These are phyloP conservation scores for Trichoderma afroharzianum DNA, from an alignment of 2,329 filamentous ascomycete species.

Conservation along the genomic window DNA sequence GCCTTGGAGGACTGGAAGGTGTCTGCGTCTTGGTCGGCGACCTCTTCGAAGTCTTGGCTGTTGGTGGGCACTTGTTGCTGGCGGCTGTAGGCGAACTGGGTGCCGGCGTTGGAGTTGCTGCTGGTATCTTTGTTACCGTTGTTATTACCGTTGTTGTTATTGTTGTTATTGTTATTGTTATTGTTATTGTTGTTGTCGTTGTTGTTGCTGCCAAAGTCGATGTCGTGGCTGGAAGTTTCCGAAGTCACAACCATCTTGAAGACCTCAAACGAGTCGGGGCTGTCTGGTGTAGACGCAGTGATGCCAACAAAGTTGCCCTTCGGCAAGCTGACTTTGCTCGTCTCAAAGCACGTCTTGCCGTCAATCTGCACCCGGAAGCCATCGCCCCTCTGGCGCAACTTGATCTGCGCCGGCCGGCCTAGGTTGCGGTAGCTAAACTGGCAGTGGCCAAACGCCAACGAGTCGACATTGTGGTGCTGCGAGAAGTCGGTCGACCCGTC, in stretches of 20 bases:
- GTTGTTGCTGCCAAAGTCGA: not conserved
- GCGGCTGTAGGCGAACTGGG: slow-evolving; percentile 26
- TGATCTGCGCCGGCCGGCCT: slow-evolving; percentile 76
- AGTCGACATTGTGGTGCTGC: slow-evolving; percentile 71
- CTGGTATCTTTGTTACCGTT: slow-evolving; percentile 38
- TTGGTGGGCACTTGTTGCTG: slow-evolving; percentile 23
- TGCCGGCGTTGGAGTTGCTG: slow-evolving; percentile 28
- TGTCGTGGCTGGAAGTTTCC: slow-evolving; percentile 35
- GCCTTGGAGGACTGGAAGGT: slow-evolving; percentile 46
- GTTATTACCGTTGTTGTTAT: slow-evolving; percentile 36
- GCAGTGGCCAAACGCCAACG: slow-evolving; percentile 89
- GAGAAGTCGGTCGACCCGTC: slow-evolving; percentile 81
- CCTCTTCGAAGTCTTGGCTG: slow-evolving; percentile 33
- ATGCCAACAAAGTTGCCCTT: slow-evolving; percentile 80
- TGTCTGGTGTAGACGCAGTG: slow-evolving; percentile 83
- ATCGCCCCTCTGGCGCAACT: slow-evolving; percentile 61
- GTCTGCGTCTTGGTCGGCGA: slow-evolving; percentile 48
- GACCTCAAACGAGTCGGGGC: slow-evolving; percentile 89
- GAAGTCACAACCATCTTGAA: slow-evolving; percentile 79
- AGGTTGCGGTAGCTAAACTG: slow-evolving; percentile 87
- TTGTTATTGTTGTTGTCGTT: slow-evolving; percentile 24
- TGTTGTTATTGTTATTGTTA: slow-evolving; percentile 40
- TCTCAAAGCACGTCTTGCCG: slow-evolving; percentile 77
- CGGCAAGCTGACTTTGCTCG: slow-evolving; percentile 73
- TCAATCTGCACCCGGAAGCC: slow-evolving; percentile 79